A percentile compares a stretch with the other conserved stretches of the same genome.
Conservation (phyloP, 176 grass and related monocot species). For the maize (Zea mays) region DNA sequence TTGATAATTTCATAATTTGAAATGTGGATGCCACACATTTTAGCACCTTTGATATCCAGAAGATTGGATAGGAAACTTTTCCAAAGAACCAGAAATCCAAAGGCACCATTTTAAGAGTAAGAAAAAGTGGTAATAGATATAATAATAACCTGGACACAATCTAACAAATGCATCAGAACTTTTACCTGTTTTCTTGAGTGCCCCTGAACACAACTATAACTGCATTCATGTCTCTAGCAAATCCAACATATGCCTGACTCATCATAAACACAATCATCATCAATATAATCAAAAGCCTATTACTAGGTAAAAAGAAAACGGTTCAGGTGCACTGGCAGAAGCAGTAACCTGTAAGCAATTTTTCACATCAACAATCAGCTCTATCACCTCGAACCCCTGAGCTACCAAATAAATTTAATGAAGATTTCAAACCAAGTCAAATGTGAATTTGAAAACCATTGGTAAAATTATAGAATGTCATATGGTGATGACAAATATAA, state of each 20-base stretch:
- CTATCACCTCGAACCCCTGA: conserved; percentile 81
- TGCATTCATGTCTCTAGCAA: conserved; percentile 66
- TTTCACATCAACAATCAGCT: conserved; percentile 80
- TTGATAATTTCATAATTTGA: conserved; percentile 29
- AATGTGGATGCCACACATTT: background rate
- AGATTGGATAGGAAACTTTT: background rate
- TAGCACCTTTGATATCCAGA: background rate
- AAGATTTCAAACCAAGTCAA: background rate
- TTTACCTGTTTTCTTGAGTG: conserved; percentile 84
- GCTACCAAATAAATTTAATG: conserved; percentile 27
- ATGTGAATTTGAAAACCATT: conserved; percentile 6
- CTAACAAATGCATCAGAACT: background rate
- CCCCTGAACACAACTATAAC: conserved; percentile 89
- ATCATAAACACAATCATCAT: conserved; percentile 24
- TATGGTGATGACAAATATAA: background rate
- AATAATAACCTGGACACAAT: background rate
- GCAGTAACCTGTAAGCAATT: conserved; percentile 66
- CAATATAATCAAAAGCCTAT: conserved; percentile 20
- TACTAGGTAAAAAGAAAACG: background rate
- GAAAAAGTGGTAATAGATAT: conserved; percentile 7
- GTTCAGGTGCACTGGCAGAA: background rate
- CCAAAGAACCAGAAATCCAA: background rate
- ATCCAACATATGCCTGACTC: conserved; percentile 79
- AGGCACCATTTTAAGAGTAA: background rate
- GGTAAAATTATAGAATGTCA: conserved; percentile 8